Percentiles rank a stretch among this genome's conserved stretches.
phyloP scores from a whole-genome alignment of 2,329 filamentous ascomycete species.

The Xylogone sp. region DNA sequence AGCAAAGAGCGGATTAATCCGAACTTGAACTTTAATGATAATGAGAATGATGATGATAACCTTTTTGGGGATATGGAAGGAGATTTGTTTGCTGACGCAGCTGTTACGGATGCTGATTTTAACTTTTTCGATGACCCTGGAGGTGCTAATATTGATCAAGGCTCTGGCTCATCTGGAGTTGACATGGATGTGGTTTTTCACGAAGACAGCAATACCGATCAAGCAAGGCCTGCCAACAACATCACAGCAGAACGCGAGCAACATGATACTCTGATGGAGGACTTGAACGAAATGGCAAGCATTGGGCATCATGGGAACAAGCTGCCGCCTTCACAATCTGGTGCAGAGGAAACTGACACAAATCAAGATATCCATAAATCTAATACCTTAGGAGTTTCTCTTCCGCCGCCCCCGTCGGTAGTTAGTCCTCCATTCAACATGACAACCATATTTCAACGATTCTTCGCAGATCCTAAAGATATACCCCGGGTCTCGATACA shows the following conservation, averaged over 20 bases:
- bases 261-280: not conserved
- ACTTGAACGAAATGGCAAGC: not conserved
- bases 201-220: not conserved
- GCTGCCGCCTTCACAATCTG: not conserved
- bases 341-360: not conserved
- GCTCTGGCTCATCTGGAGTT: constrained; percentile 9
- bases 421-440: constrained; percentile 20
- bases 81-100: constrained; percentile 66
- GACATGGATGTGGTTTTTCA: not conserved
- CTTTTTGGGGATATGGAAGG: constrained; percentile 67
- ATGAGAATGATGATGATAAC: constrained; percentile 45
- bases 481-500: not conserved
- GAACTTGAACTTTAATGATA: constrained; percentile 20
- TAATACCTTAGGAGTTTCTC: not conserved
- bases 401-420: not conserved
- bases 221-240: not conserved
- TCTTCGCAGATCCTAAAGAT: constrained; percentile 10
- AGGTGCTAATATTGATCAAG: constrained; percentile 18
- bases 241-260: not conserved
- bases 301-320: not conserved
- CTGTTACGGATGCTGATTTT: constrained; percentile 79
- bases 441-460: constrained; percentile 22
- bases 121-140: constrained; percentile 72
- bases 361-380: not conserved
- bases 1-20: constrained; percentile 19